Conservation (phyloP, 306 rosid species). For the Vigna reflexopilosa region DNA sequence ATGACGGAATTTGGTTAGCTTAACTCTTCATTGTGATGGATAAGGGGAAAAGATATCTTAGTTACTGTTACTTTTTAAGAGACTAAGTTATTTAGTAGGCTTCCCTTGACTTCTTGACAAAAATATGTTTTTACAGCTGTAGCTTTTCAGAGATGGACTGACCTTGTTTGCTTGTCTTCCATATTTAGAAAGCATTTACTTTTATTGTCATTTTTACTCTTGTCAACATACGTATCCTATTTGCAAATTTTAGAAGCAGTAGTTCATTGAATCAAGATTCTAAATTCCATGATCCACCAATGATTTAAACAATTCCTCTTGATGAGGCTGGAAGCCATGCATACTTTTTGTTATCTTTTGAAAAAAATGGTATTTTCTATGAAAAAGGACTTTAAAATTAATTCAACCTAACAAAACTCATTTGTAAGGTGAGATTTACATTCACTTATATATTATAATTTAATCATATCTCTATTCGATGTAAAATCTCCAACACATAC, state of each 20-base stretch:
- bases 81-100: slow-evolving; percentile 10
- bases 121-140: not conserved
- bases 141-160: not conserved
- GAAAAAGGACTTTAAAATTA: too few relatives aligned
- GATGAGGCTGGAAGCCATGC: slow-evolving; percentile 12
- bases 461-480: too few relatives aligned
- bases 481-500: too few relatives aligned
- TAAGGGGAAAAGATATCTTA: slow-evolving; percentile 22
- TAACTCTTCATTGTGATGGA: not conserved
- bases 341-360: not conserved
- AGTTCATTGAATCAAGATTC: slow-evolving; percentile 9
- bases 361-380: too few relatives aligned
- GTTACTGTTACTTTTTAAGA: slow-evolving; percentile 22
- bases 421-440: too few relatives aligned
- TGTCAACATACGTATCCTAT: not conserved
- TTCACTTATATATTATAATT: too few relatives aligned
- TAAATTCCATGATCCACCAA: not conserved
- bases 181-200: not conserved
- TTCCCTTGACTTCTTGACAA: slow-evolving; percentile 25
- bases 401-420: too few relatives aligned
- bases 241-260: slow-evolving; percentile 19
- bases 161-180: slow-evolving; percentile 17
- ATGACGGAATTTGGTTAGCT: not conserved
- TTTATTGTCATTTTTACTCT: slow-evolving; percentile 1
- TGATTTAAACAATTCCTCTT: slow-evolving; percentile 25